Percentiles rank a stretch among this genome's conserved stretches.
Conservation (phyloP, 1,284 basidiomycete genomes). For the Rhodotorula sp. region DNA sequence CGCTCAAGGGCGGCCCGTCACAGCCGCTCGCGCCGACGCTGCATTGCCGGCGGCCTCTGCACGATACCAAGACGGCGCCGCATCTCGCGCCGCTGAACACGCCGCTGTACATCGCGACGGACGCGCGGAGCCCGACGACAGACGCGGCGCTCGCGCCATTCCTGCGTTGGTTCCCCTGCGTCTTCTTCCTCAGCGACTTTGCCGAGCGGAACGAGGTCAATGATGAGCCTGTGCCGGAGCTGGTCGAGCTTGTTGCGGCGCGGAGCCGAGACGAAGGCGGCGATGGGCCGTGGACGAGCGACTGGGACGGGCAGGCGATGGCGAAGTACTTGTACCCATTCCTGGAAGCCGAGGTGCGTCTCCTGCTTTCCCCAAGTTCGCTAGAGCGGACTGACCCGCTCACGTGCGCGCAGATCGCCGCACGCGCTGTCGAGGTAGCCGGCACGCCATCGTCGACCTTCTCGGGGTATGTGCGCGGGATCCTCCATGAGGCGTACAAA, state of each 20-base stretch:
- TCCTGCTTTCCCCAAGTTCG: no score
- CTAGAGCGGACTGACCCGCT: background rate
- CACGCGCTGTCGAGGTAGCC: conserved; percentile 14
- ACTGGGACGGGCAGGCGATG: conserved; percentile 26
- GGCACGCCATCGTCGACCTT: conserved; percentile 29
- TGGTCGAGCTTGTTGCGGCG: conserved; percentile 4
- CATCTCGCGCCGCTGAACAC: conserved; percentile 34
- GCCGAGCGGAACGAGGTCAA: background rate
- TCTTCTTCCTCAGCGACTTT: conserved; percentile 36
- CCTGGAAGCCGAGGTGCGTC: conserved; percentile 30
- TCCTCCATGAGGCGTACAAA: conserved; percentile 21
- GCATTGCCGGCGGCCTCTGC: conserved; percentile 29
- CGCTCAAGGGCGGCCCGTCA: conserved; percentile 5
- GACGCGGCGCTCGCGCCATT: conserved; percentile 35
- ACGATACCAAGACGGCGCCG: background rate
- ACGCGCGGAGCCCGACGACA: conserved; percentile 27
- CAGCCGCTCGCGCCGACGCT: conserved; percentile 19
- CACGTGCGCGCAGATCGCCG: conserved; percentile 13
- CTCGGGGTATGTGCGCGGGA: conserved; percentile 11
- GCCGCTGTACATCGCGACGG: conserved; percentile 44
- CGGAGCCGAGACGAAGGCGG: background rate
- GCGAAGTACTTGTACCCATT: conserved; percentile 20
- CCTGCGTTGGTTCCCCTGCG: conserved; percentile 37
- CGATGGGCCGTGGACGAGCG: conserved; percentile 19
- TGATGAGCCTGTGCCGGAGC: conserved; percentile 8